Base-by-base conservation (phyloP, 805 yeast species). In the Wickerhamiella vanderwaltii region DNA sequence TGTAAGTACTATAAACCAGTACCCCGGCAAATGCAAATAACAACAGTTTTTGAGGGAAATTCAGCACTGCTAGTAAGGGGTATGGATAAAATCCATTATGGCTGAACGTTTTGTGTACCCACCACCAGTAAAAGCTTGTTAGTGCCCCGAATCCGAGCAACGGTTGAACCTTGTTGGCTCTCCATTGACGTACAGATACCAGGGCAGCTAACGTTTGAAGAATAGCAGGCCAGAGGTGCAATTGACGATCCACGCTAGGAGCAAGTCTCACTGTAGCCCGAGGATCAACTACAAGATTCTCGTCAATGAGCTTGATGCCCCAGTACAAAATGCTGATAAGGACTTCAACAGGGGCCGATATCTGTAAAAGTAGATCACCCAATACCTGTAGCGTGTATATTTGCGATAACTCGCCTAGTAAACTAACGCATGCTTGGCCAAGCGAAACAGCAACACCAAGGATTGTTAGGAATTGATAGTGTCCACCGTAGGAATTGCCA, bases 401-500 rank as follows among this genome's bases (percentile, higher is more conserved):
- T 7, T 59, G 54, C 9, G 59, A 45, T 7, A 47, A 26, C 40
- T 66, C 37, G 26, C 60, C 39, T 42, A 62, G n/a, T 48, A 62
- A 40, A 39, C 57, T 51, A 30, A 50, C 11, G 42, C 51, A 16
- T 35, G 47, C 52, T 38, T 48, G 51, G 15, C 43, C 28, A 16
- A 49, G 43, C 19, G 54, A 20, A 44, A 53, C 45, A 39, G 45
- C 29, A 29, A 57, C 43, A 20, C 54, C 51, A 43, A 51, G 44
- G 30, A 54, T 53, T 23, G 64, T 60, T 39, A 60, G 52, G 58
- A 61, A 39, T 46, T 52, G 53, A 45, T 49, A 40, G 46, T 70
- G 49, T 63, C 74, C 56, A 24, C 63, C 62, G 39, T 47, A 52
- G 15, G 53, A 46, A 17, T 42, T 24, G 18, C 46, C 42, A 11